A percentile compares a stretch with the other conserved stretches of the same genome.
Evolutionary conservation across 2,329 filamentous ascomycete species (phyloP).

Genomic region (Tolypocladium amazonense): DNA sequence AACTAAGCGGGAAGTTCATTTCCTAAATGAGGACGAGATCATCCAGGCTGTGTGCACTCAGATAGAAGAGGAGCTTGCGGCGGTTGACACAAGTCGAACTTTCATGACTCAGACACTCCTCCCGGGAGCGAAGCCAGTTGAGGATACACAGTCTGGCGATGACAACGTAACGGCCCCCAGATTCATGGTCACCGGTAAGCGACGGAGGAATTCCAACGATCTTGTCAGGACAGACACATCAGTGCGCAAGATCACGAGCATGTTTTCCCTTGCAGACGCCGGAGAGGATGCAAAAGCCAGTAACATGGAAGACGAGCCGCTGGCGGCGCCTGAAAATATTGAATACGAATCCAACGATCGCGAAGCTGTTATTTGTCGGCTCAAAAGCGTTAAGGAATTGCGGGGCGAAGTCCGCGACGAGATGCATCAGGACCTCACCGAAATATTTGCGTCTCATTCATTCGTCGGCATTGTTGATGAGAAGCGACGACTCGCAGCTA

Average conservation of each 20-base stretch:
- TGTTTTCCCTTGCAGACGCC: constrained; percentile 56
- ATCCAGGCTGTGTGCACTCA: constrained; percentile 75
- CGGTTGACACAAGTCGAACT: constrained; percentile 85
- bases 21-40: constrained; percentile 95
- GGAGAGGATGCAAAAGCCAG: constrained; percentile 9
- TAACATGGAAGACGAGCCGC: constrained; percentile 20
- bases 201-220: constrained; percentile 50
- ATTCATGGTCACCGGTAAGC: constrained; percentile 25
- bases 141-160: constrained; percentile 14
- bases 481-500: constrained; percentile 73
- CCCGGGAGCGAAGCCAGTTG: constrained; percentile 42
- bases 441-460: constrained; percentile 77
- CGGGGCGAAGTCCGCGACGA: constrained; percentile 69
- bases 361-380: constrained; percentile 57
- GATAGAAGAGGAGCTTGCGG: constrained; percentile 66
- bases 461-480: constrained; percentile 93
- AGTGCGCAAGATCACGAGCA: constrained; percentile 89
- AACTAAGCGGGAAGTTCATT: constrained; percentile 93
- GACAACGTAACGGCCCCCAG: constrained; percentile 18
- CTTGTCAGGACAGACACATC: constrained; percentile 84
- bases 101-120: constrained; percentile 91
- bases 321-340: constrained; percentile 35
- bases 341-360: constrained; percentile 66
- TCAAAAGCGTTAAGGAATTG: constrained; percentile 79
- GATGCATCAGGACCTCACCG: constrained; percentile 77